Base-by-base conservation (phyloP, 2,329 filamentous ascomycete species). In the Pseudocercospora macadamiae region DNA sequence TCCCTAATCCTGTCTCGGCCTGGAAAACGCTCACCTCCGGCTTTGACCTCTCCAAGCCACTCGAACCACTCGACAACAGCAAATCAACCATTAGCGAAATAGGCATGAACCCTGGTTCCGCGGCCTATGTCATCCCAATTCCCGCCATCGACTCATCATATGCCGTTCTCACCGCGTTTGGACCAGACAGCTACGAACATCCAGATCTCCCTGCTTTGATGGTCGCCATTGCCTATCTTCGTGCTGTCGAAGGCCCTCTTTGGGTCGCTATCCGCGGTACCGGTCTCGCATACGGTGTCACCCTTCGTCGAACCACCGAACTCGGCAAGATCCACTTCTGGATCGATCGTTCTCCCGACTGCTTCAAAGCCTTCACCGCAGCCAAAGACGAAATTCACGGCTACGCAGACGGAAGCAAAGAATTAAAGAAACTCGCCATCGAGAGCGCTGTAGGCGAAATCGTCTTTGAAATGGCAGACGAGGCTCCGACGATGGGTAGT, bases 251-350 rank as follows among this genome's bases (percentile, higher is more conserved):
- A 75, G 95, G 95, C 0, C 95, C 95, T 0, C 85, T 99, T 28
- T 97, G 95, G 93, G 89, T 89, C 63, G 91, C 91, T 0, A 90
- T 97, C 49, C 91, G 95, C 47, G 95, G 95, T 56, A 95, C 91
- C 42, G 95, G 95, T 44, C 86, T 97, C 53, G 95, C 95, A 0
- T 99, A 99, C 71, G 93, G 93, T 54, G 88, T 89, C 0, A 86
- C 84, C 68, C 96, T 97, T 71, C 83, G 83, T 44, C 87, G 89
- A 45, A 89, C 91, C 70, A 79, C 90, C 25, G 91, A 95, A 69
- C 87, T 86, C 1, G 95, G 93, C 2, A 85, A 90, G 51, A 78
- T 97, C 52, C 88, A 90, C 61, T 96, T 96, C 77, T 86, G 87
- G 55, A 88, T 97, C 39, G 97, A 96, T 79, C 89, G 93, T 23